Evolutionary conservation across 1,284 basidiomycete species (phyloP).

Genomic region (Cryptococcus floricola): DNA sequence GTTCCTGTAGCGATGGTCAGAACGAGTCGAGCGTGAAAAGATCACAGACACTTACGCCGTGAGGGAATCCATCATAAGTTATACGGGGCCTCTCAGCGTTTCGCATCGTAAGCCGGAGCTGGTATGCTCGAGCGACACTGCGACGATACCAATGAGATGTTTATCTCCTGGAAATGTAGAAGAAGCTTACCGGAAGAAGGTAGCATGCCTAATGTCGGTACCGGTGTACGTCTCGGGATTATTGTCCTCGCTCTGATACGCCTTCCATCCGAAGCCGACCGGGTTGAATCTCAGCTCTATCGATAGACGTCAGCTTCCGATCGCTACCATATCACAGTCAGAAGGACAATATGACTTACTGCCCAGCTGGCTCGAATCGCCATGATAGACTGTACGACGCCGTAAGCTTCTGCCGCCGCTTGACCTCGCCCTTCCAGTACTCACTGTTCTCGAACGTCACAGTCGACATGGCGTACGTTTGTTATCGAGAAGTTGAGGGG

Average conservation of each 20-base stretch:
- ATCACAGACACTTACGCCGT: slow-evolving; percentile 62
- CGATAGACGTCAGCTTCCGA: no score
- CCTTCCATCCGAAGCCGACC: slow-evolving; percentile 87
- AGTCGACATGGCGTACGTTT: slow-evolving; percentile 29
- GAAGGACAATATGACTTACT: slow-evolving; percentile 59
- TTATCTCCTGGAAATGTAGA: not conserved
- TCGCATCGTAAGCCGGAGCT: slow-evolving; percentile 70
- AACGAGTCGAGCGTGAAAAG: not conserved
- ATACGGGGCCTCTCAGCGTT: slow-evolving; percentile 59
- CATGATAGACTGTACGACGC: slow-evolving; percentile 61
- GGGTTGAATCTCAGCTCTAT: slow-evolving; percentile 80
- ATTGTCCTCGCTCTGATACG: slow-evolving; percentile 56
- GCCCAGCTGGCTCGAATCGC: slow-evolving; percentile 66
- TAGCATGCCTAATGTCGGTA: slow-evolving; percentile 75
- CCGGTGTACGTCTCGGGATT: slow-evolving; percentile 61
- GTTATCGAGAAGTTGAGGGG: not conserved
- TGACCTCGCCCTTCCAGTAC: not conserved
- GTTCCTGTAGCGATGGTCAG: slow-evolving; percentile 58
- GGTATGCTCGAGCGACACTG: slow-evolving; percentile 85
- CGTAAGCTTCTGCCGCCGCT: not conserved
- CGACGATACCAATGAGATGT: not conserved
- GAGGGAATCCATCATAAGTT: slow-evolving; percentile 90
- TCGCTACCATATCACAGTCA: no score
- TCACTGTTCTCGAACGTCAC: slow-evolving; percentile 44
- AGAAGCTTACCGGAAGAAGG: slow-evolving; percentile 64